These are phyloP conservation scores for Naganishia vaughanmartiniae DNA, from an alignment of 768 basidiomycete genomes.

Conservation along the genomic window DNA sequence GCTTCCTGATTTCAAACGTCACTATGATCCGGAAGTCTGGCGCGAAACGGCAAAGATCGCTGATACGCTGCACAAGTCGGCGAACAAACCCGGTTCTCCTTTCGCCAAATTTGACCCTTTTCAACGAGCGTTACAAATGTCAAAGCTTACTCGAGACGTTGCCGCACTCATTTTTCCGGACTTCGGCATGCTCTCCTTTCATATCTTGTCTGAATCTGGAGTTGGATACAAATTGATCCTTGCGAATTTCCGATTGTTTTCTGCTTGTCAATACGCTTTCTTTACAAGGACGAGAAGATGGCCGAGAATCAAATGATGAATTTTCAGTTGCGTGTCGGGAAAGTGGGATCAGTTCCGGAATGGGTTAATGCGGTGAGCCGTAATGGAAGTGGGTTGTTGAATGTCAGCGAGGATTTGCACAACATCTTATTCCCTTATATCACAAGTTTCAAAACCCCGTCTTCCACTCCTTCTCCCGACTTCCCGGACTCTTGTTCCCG, in stretches of 20 bases:
- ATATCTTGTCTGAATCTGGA: background rate
- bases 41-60: background rate
- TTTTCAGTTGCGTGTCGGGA: background rate
- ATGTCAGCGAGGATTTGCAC: too few relatives aligned
- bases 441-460: too few relatives aligned
- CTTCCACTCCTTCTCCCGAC: too few relatives aligned
- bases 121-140: background rate
- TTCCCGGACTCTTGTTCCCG: background rate
- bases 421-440: too few relatives aligned
- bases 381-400: too few relatives aligned
- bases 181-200: too few relatives aligned
- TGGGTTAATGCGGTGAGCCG: background rate
- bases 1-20: background rate
- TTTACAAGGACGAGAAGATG: background rate
- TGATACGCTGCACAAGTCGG: background rate
- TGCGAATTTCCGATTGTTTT: background rate
- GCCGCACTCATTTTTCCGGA: background rate
- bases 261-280: background rate
- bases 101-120: background rate
- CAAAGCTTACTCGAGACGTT: background rate
- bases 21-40: background rate
- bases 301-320: background rate
- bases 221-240: background rate
- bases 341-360: background rate
- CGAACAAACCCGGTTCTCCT: background rate